Conservation (phyloP, 345 rosid species). For the Angophora floribunda region DNA sequence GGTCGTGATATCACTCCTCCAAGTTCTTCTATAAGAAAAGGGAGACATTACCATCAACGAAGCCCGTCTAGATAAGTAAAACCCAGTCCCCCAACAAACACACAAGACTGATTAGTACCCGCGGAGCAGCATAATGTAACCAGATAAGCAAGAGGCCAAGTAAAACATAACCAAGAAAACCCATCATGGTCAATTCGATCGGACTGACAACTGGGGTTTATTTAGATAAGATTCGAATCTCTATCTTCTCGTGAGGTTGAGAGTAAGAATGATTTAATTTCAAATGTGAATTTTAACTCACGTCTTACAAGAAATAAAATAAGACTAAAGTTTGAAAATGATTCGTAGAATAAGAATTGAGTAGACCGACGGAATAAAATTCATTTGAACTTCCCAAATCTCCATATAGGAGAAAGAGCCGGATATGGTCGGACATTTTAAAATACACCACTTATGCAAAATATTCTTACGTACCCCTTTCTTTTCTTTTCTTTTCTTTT, state of each 20-base stretch:
- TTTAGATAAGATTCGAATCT: too few species aligned
- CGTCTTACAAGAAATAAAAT: too few species aligned
- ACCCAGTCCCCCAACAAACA: background rate
- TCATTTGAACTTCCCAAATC: too few species aligned
- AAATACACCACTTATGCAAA: background rate
- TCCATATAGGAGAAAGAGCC: background rate
- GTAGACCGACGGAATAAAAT: too few species aligned
- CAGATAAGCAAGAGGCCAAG: background rate
- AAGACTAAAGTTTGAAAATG: too few species aligned
- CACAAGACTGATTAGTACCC: background rate
- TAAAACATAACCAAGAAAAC: background rate
- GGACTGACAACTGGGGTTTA: background rate
- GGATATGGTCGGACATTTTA: background rate
- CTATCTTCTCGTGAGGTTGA: too few species aligned
- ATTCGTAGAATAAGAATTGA: too few species aligned
- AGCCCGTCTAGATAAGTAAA: background rate
- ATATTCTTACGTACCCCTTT: background rate
- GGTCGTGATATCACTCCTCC: background rate
- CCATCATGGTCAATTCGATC: background rate
- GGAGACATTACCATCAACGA: background rate
- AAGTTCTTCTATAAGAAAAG: background rate
- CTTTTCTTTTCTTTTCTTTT: accelerated
- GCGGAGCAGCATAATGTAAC: background rate
- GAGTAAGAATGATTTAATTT: too few species aligned
- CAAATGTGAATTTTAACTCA: too few species aligned